Conservation (phyloP, 768 basidiomycete species). For the Phylloporus arenicola region DNA sequence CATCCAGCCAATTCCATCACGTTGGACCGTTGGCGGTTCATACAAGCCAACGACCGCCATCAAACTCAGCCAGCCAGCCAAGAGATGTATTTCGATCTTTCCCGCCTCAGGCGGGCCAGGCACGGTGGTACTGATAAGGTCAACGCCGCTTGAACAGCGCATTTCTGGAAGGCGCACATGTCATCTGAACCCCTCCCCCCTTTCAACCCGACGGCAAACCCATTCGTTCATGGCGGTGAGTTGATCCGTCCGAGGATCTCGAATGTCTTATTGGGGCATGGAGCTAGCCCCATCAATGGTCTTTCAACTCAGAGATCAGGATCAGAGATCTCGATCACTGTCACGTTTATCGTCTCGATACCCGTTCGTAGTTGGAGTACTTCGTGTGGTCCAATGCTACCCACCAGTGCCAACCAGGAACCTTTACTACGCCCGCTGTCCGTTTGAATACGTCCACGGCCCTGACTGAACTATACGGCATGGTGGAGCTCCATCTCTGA, state of each 20-base stretch:
- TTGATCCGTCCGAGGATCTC: background rate
- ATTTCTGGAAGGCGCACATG: background rate
- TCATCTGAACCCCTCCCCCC: background rate
- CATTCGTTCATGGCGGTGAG: background rate
- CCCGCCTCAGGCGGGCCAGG: background rate
- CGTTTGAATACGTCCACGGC: background rate
- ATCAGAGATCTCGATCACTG: background rate
- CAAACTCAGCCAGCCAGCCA: background rate
- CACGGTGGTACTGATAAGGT: background rate
- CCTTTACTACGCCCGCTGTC: background rate
- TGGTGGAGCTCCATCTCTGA: too few species aligned
- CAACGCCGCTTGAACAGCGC: background rate
- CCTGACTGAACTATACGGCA: too few species aligned
- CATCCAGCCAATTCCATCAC: background rate
- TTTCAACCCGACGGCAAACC: background rate
- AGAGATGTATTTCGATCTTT: background rate
- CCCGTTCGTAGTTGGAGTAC: background rate
- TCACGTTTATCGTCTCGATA: background rate
- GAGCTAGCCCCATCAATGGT: background rate
- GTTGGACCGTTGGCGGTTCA: background rate
- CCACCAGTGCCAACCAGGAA: too few species aligned
- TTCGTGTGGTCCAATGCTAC: background rate
- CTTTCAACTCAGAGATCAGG: background rate
- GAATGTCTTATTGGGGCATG: background rate
- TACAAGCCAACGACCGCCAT: background rate